Conservation (phyloP, 2,329 filamentous ascomycete genomes). For the Colletotrichum tofieldiae region DNA sequence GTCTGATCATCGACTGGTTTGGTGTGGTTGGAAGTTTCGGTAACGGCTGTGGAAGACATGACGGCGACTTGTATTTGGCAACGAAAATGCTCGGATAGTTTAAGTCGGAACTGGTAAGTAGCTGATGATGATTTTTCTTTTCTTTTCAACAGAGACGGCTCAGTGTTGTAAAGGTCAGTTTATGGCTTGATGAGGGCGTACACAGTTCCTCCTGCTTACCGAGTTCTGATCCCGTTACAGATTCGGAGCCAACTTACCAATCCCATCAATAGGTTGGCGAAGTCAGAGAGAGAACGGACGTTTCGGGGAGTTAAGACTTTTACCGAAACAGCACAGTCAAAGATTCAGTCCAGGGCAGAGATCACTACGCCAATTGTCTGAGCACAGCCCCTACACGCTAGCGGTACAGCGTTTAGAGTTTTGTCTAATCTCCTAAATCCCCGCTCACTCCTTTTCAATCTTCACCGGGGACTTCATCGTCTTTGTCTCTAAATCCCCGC, state of each 20-base stretch:
- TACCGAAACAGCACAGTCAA: background rate
- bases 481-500: conserved; percentile 39
- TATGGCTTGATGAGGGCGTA: background rate
- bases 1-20: conserved; percentile 7
- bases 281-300: background rate
- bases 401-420: background rate
- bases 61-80: background rate
- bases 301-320: conserved; percentile 9
- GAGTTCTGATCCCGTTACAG: background rate
- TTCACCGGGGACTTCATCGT: conserved; percentile 17
- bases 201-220: background rate
- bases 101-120: background rate
- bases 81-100: background rate
- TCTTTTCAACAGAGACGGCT: background rate
- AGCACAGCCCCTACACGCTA: background rate
- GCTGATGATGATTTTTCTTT: background rate
- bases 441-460: conserved; percentile 10
- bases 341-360: background rate
- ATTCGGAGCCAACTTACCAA: background rate
- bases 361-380: background rate
- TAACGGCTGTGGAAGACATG: conserved; percentile 26
- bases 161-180: background rate
- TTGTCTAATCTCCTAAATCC: conserved; percentile 25
- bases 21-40: conserved; percentile 11
- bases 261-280: too few species aligned